Base-by-base conservation (phyloP, 441 rosid genomes). In the Pelargonium fulgidum region DNA sequence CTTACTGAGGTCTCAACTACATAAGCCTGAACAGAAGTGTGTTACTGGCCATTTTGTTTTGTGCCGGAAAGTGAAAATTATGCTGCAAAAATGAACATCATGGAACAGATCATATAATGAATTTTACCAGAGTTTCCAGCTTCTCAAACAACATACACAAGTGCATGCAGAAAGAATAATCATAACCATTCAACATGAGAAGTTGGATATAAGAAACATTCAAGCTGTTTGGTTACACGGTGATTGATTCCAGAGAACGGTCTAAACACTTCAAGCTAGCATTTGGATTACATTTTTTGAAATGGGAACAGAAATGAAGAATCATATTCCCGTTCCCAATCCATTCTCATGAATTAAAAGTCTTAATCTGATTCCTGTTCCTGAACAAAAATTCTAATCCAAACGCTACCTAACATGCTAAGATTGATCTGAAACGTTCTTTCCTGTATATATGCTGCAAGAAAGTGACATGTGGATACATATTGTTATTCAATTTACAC, bases 401-500 rank as follows among this genome's bases (percentile, higher is more conserved):
- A 36, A 36, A 36, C 41, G 41, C 41, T 36, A 36, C 41, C 41
- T 36, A 5, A 29, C 36, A 29, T 29, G 36, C 36, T 29, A 29
- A 36, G 8, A 36, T 6, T 6, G 41, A 36, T 6, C 41, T 36
- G 41, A 5, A 36, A 36, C 41, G 41, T 36, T 36, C 1, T 29
- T 29, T 29, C 36, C 36, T n/a, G n/a, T 62, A 56, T 56, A 56
- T 19, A 19, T 16, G 62, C 62, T 16, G 26, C 62, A 50, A 50
- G 17, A 50, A 48, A 56, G 47, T 42, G 11, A 10, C 12, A 56
- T 14, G 3, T 64, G 44, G 17, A 45, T 17, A 66, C 39, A 47
- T 45, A 7, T 17, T 58, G 62, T 58, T 54, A 19, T 64, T 87
- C 89, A 93, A 45, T 89, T 82, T 68, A 91, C 39, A 64, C 72